phyloP scores from a whole-genome alignment of 1,139 yeast species.

The Kodamaea sp. region DNA sequence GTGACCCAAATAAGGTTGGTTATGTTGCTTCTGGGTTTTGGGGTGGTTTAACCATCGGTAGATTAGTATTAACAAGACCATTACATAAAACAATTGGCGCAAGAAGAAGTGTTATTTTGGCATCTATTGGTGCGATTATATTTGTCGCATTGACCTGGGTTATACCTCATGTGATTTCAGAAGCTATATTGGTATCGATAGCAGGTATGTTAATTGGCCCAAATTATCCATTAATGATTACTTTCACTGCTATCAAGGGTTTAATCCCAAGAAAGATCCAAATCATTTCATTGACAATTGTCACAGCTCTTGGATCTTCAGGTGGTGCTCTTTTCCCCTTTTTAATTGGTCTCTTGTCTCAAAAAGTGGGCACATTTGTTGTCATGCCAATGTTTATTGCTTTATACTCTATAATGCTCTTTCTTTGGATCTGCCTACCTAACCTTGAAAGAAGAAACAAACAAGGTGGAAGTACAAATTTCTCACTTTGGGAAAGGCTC shows the following conservation, averaged over 20 bases:
- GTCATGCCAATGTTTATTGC: slow-evolving; percentile 51
- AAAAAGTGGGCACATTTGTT: slow-evolving; percentile 50
- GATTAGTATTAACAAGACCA: slow-evolving; percentile 45
- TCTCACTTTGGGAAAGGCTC: slow-evolving; percentile 12
- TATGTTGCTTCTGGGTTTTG: slow-evolving; percentile 70
- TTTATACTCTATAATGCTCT: slow-evolving; percentile 34
- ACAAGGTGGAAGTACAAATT: slow-evolving; percentile 4
- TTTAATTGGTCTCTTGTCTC: slow-evolving; percentile 51
- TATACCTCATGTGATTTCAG: slow-evolving; percentile 25
- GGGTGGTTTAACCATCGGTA: slow-evolving; percentile 65
- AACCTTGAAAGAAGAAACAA: slow-evolving; percentile 19
- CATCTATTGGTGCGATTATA: slow-evolving; percentile 31
- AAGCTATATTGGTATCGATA: slow-evolving; percentile 37
- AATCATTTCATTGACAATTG: slow-evolving; percentile 49
- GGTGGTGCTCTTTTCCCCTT: slow-evolving; percentile 63
- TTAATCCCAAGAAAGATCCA: slow-evolving; percentile 54
- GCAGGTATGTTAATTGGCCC: slow-evolving; percentile 55
- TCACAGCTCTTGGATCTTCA: slow-evolving; percentile 57
- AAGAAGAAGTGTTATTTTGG: slow-evolving; percentile 41
- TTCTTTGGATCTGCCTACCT: slow-evolving; percentile 48
- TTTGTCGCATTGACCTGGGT: slow-evolving; percentile 47
- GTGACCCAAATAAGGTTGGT: slow-evolving; percentile 45
- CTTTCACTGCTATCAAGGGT: slow-evolving; percentile 35
- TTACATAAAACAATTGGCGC: slow-evolving; percentile 44
- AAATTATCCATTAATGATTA: slow-evolving; percentile 51